Percentiles rank a stretch among this genome's conserved stretches.
phyloP scores from a whole-genome alignment of 495 filamentous ascomycete species.

The Talaromyces ruber region DNA sequence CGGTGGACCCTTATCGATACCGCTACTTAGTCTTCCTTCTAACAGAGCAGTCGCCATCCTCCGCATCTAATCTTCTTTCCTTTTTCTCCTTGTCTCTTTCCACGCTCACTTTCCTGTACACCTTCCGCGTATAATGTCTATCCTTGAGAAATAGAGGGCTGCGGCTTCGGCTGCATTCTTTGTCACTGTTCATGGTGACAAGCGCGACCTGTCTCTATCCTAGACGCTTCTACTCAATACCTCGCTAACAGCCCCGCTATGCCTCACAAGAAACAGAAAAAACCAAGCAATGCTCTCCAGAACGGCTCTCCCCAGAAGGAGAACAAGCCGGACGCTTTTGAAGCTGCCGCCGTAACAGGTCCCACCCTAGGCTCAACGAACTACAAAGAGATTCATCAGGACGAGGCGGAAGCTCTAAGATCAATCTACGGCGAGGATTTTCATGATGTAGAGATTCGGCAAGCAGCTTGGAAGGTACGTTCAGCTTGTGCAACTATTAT shows the following conservation, averaged over 20 bases:
- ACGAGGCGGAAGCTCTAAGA: slow-evolving; percentile 78
- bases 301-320: slow-evolving; percentile 24
- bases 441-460: slow-evolving; percentile 58
- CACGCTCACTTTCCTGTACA: not conserved
- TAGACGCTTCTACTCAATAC: slow-evolving; percentile 6
- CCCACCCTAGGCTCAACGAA: slow-evolving; percentile 39
- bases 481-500: not conserved
- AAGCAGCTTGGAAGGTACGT: slow-evolving; percentile 79
- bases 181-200: slow-evolving; percentile 22
- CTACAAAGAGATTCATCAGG: slow-evolving; percentile 75
- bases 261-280: slow-evolving; percentile 42
- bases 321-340: slow-evolving; percentile 23
- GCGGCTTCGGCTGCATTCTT: slow-evolving; percentile 33
- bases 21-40: slow-evolving; percentile 1
- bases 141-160: slow-evolving; percentile 27
- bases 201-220: slow-evolving; percentile 13
- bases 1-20: slow-evolving; percentile 8
- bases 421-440: slow-evolving; percentile 95
- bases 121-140: slow-evolving; percentile 12
- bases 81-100: not conserved
- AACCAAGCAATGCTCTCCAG: slow-evolving; percentile 21
- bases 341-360: slow-evolving; percentile 7
- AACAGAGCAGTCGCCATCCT: not conserved
- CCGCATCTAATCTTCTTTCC: slow-evolving; percentile 4
- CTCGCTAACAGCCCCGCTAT: slow-evolving; percentile 35